Base-by-base conservation (phyloP, 1,284 basidiomycete species). In the Rhodotorula sp. region DNA sequence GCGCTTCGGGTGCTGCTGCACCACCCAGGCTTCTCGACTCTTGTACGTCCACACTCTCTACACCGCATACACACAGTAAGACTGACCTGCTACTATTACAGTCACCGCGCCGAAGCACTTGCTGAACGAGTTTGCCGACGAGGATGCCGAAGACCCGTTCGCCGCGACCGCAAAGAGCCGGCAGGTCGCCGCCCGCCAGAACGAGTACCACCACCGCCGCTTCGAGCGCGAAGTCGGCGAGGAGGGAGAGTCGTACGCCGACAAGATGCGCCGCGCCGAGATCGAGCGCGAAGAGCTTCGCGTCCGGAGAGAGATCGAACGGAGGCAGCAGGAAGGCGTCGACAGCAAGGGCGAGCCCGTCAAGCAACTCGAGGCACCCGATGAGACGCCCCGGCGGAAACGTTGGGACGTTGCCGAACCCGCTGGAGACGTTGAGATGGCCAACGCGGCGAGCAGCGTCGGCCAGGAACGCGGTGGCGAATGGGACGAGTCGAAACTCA, bases 71-170 rank as follows among this genome's bases (percentile, higher is more conserved):
- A 7, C 3, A 1, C 3, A 52, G 12, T 3, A 7, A 12, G 6
- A n/a, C 56, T 56, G 4, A 57, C 47, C 1, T 52, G 5, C 12
- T 28, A 4, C 34, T 6, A 14, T 19, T 21, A n/a, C 69, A 80
- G 79, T 90, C 82, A 93, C 94, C 64, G 94, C 87, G 56, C 93
- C 95, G 14, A 95, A 93, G 84, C 95, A 99, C 73, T 86, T 99
- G 63, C 86, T 98, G 48, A 87, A 94, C 82, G 97, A 99, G 82
- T 97, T 97, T 78, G 91, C 90, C 60, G 78, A 78, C 58, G 92
- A 91, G 43, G 93, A 95, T 79, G 91, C 93, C 80, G 92, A 95
- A 79, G 95, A 99, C 81, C 94, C 93, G 19, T 95, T 99, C 79
- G 90, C 91, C 68, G 93, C 95, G 82, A 92, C 92, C 47, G 91